A percentile compares a stretch with the other conserved stretches of the same genome.
Evolutionary conservation across 345 rosid genomes (phyloP).

Genomic region (Boechera retrofracta): DNA sequence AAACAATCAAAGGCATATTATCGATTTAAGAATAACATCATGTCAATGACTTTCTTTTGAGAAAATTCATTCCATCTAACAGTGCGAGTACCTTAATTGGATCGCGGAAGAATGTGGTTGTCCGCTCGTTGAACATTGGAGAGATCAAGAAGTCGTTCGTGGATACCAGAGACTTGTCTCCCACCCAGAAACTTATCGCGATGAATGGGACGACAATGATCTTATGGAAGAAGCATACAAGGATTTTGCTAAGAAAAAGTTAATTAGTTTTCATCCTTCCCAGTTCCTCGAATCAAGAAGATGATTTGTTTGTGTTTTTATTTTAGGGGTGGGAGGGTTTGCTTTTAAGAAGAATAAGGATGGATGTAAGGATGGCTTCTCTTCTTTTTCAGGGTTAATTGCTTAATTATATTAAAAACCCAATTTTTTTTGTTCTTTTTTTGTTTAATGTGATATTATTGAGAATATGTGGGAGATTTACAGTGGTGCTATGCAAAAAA

Average conservation of each 20-base stretch:
- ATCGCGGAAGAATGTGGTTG: slow-evolving; percentile 45
- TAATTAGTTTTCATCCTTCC: slow-evolving; percentile 13
- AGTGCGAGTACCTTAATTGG: slow-evolving; percentile 55
- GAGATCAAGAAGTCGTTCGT: slow-evolving; percentile 41
- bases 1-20: too few species aligned
- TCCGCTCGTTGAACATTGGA: slow-evolving; percentile 57
- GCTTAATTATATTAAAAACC: too few species aligned
- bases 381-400: too few species aligned
- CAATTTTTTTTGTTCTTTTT: too few species aligned
- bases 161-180: not conserved
- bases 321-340: not conserved
- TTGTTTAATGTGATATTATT: too few species aligned
- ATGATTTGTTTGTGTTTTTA: not conserved
- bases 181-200: slow-evolving; percentile 54
- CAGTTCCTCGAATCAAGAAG: not conserved
- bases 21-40: too few species aligned
- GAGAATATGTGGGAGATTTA: too few species aligned
- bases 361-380: too few species aligned
- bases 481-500: too few species aligned
- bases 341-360: too few species aligned
- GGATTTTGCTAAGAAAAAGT: slow-evolving; percentile 47
- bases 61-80: too few species aligned
- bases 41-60: too few species aligned
- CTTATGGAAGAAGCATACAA: slow-evolving; percentile 50
- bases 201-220: slow-evolving; percentile 61